Conservation (phyloP, 352 stramenopile genomes). For the Aphanomyces stellatus region DNA sequence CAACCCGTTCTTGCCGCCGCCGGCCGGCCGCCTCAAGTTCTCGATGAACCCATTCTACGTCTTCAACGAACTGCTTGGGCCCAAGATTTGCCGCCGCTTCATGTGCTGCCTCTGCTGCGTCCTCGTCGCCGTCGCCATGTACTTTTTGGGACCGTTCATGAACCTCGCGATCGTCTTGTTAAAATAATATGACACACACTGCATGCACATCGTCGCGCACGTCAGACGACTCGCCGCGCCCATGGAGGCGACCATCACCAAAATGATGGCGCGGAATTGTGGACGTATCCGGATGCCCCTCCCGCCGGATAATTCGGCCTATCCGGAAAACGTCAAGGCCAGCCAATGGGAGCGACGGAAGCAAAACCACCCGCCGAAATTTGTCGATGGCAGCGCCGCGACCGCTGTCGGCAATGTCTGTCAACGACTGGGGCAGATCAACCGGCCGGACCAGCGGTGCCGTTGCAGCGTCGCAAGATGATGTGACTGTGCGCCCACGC, state of each 20-base stretch:
- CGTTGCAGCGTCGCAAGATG: too few species aligned
- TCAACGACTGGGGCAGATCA: too few species aligned
- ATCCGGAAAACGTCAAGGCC: not conserved
- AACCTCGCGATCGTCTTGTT: slow-evolving; percentile 69
- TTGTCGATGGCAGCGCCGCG: too few species aligned
- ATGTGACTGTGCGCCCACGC: too few species aligned
- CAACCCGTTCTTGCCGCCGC: slow-evolving; percentile 86
- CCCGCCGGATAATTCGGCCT: not conserved
- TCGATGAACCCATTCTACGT: slow-evolving; percentile 89
- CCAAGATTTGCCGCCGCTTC: slow-evolving; percentile 74
- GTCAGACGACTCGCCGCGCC: too few species aligned
- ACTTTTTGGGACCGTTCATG: slow-evolving; percentile 80
- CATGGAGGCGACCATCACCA: too few species aligned
- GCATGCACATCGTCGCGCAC: too few species aligned
- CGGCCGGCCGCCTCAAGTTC: slow-evolving; percentile 84
- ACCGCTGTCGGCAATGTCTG: too few species aligned
- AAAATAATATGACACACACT: slow-evolving; percentile 26
- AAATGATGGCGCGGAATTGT: too few species aligned
- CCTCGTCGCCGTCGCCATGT: slow-evolving; percentile 72
- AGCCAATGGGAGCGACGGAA: too few species aligned
- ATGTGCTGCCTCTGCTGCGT: slow-evolving; percentile 82
- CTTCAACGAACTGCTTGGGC: slow-evolving; percentile 77
- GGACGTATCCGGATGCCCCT: not conserved
- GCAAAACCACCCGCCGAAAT: too few species aligned
- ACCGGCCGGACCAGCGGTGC: too few species aligned